These are phyloP conservation scores for Alloascoidea hylecoeti DNA, from an alignment of 805 yeast genomes.

Conservation along the genomic window DNA sequence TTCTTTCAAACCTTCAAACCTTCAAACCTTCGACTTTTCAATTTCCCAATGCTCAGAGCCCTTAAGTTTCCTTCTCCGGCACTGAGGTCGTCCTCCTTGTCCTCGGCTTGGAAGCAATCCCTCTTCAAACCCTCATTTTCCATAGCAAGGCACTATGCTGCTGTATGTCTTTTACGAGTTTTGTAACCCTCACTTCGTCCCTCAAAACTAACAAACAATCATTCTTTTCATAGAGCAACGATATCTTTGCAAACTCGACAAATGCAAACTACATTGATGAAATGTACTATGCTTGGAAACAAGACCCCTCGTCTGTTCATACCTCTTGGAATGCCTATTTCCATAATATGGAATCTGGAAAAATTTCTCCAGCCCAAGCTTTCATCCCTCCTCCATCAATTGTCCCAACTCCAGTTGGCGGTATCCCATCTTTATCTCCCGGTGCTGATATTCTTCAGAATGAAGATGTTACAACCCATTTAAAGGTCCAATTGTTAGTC, in stretches of 20 bases:
- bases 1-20: too few species aligned
- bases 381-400: conserved; percentile 87
- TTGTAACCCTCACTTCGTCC: too few species aligned
- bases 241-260: conserved; percentile 69
- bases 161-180: too few species aligned
- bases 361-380: conserved; percentile 60
- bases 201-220: too few species aligned
- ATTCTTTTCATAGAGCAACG: conserved; percentile 24
- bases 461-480: conserved; percentile 68
- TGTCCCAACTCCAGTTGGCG: conserved; percentile 71
- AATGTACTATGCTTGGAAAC: conserved; percentile 91
- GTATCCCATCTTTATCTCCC: conserved; percentile 36
- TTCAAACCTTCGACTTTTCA: too few species aligned
- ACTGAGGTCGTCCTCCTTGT: too few species aligned
- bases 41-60: too few species aligned
- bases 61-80: too few species aligned
- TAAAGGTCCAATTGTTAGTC: conserved; percentile 90
- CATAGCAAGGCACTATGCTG: too few species aligned
- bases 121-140: too few species aligned
- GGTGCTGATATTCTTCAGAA: conserved; percentile 32
- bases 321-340: conserved; percentile 96
- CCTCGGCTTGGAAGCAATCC: too few species aligned
- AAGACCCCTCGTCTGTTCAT: conserved; percentile 86
- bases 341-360: conserved; percentile 68
- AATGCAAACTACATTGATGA: conserved; percentile 92